phyloP scores from a whole-genome alignment of 1,139 yeast species.

The Schwanniomyces etchellsii region DNA sequence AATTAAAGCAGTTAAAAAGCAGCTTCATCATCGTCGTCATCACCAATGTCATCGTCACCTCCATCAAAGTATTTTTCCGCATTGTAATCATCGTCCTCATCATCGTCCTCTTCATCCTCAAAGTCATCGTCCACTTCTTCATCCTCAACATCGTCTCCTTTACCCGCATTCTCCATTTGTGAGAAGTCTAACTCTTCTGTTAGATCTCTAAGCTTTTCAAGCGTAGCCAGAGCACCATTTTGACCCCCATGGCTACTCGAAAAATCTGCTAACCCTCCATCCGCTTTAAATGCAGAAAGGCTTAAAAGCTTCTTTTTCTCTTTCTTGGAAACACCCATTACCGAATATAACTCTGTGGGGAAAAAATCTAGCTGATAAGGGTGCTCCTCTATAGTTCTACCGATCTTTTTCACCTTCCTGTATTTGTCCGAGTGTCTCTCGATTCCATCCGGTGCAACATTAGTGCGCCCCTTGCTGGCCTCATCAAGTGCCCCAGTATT shows the following conservation, averaged over 20 bases:
- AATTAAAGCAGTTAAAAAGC: slow-evolving; percentile 50
- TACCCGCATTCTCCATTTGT: slow-evolving; percentile 24
- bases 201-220: slow-evolving; percentile 56
- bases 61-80: slow-evolving; percentile 57
- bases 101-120: slow-evolving; percentile 58
- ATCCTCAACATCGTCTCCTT: slow-evolving; percentile 30
- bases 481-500: slow-evolving; percentile 53
- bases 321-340: slow-evolving; percentile 62
- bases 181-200: slow-evolving; percentile 52
- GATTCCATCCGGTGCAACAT: slow-evolving; percentile 46
- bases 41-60: slow-evolving; percentile 73
- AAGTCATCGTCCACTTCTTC: slow-evolving; percentile 44
- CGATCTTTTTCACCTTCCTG: slow-evolving; percentile 67
- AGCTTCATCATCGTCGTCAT: slow-evolving; percentile 79
- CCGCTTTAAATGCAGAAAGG: slow-evolving; percentile 42
- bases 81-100: slow-evolving; percentile 60
- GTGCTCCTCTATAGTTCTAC: slow-evolving; percentile 75
- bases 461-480: slow-evolving; percentile 14
- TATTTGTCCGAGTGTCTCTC: slow-evolving; percentile 72
- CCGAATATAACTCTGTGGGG: slow-evolving; percentile 73
- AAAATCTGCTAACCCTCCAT: slow-evolving; percentile 41
- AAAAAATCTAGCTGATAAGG: slow-evolving; percentile 70
- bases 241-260: slow-evolving; percentile 20
- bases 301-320: slow-evolving; percentile 49
- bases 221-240: slow-evolving; percentile 36